Evolutionary conservation across 1,284 basidiomycete genomes (phyloP), one percentile per base, ranked within the genome.

Genomic region (Cystobasidium sp.): DNA sequence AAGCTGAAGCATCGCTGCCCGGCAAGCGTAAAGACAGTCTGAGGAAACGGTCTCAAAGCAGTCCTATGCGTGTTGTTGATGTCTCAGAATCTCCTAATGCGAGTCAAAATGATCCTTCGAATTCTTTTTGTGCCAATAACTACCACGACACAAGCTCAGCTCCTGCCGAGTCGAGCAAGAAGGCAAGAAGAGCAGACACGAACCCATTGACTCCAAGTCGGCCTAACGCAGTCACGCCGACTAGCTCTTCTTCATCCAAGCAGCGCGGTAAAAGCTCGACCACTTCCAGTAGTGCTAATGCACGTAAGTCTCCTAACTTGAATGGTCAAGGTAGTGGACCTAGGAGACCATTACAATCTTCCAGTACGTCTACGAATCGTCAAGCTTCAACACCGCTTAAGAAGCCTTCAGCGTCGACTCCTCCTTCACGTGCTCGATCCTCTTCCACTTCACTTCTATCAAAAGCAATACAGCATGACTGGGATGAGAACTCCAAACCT

Each of bases 401-500:
- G 61, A 66, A 53, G 31, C 18, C 24, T 1, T 61, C 69, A 10
- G n/a, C 59, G 18, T 61, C 69, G 18, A 41, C 59, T 52, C 44
- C 37, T 10, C 31, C 58, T 5, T 12, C 49, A 14, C 46, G 69
- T 46, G 9, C 24, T 16, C 46, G 69, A 14, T 51, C 69, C 8
- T 53, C 56, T 12, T 71, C 69, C n/a, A 53, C 69, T 14, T 61
- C 58, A 14, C 41, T 71, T 4, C 43, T 61, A 6, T 52, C 55
- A 14, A 49, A 16, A 16, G 37, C 53, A 10, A 59, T 43, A 14
- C 39, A 49, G 10, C 56, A 70, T 62, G 51, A 59, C 8, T 73
- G 58, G 51, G 70, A 73, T 52, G 39, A 62, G 31, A 61, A 58
- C 16, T 62, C 70, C n/a, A 66, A 65, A 47, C 70, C 70, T 18